phyloP scores from a whole-genome alignment of 1,139 yeast genomes.

The Sugiyamaella novakii region DNA sequence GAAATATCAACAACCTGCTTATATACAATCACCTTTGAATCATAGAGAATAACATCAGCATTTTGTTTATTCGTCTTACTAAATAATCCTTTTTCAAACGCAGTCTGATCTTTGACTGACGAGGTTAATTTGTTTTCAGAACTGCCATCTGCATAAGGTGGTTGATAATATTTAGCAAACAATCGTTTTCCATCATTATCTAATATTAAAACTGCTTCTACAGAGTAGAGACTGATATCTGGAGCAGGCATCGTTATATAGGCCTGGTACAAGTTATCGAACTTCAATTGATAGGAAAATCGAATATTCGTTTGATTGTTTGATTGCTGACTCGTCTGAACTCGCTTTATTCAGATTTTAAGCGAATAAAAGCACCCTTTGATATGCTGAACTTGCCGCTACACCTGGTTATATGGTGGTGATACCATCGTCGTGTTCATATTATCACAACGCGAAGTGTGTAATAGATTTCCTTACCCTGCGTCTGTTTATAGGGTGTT shows the following conservation, averaged over 20 bases:
- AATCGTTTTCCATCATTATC: conserved; percentile 82
- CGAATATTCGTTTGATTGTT: too few relatives aligned
- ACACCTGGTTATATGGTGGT: too few relatives aligned
- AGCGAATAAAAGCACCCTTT: too few relatives aligned
- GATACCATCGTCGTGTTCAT: too few relatives aligned
- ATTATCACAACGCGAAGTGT: too few relatives aligned
- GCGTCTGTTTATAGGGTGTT: neutral
- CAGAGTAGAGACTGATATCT: conserved; percentile 58
- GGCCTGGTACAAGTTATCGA: too few relatives aligned
- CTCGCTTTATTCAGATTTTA: too few relatives aligned
- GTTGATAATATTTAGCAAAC: conserved; percentile 79
- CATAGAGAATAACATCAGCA: conserved; percentile 78
- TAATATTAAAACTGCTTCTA: conserved; percentile 73
- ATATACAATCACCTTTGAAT: conserved; percentile 71
- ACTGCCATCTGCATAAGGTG: conserved; percentile 51
- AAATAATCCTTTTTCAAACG: conserved; percentile 74
- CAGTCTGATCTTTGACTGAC: conserved; percentile 63
- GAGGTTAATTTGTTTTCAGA: conserved; percentile 29
- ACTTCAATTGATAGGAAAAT: too few relatives aligned
- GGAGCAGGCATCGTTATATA: conserved; percentile 29
- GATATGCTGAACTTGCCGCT: too few relatives aligned
- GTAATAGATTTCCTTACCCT: conserved; percentile 1
- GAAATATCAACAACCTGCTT: conserved; percentile 78
- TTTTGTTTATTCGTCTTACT: conserved; percentile 76
- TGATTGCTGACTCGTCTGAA: too few relatives aligned